phyloP scores from a whole-genome alignment of 2,329 filamentous ascomycete species.

The Ceratocystis lukuohia region DNA sequence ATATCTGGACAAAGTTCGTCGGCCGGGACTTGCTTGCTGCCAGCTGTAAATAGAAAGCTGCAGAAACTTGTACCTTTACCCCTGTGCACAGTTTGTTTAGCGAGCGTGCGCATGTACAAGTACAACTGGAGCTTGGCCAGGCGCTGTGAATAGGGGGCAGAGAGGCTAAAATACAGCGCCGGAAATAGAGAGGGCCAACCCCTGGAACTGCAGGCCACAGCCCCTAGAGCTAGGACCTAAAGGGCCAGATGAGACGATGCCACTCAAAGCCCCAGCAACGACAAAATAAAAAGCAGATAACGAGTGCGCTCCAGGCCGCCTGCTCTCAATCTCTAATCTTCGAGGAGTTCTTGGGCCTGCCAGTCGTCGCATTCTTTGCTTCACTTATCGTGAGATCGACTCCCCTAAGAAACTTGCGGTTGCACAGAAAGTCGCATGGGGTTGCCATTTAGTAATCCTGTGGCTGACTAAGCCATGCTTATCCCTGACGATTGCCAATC shows the following conservation, averaged over 20 bases:
- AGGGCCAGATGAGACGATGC: not conserved
- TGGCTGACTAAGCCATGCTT: not conserved
- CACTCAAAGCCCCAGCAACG: no score
- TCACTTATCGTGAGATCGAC: not conserved
- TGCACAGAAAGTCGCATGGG: not conserved
- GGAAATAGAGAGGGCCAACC: not conserved
- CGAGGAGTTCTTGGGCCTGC: not conserved
- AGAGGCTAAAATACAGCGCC: not conserved
- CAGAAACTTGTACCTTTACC: slow-evolving; percentile 1
- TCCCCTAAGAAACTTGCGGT: not conserved
- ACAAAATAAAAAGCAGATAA: no score
- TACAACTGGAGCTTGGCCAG: not conserved
- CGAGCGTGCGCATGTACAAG: not conserved
- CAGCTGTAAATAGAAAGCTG: not conserved
- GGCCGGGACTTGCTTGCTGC: not conserved
- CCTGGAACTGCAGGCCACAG: not conserved
- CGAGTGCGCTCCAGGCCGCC: no score
- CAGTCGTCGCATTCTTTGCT: not conserved
- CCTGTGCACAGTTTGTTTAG: not conserved
- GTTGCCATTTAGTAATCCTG: not conserved
- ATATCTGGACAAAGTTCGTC: no score
- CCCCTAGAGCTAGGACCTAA: not conserved
- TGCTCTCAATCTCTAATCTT: no score
- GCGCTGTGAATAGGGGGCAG: not conserved
- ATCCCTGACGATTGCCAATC: not conserved